These are phyloP conservation scores for Lotmaria passim DNA, from an alignment of 208 protist genomes.

Conservation along the genomic window DNA sequence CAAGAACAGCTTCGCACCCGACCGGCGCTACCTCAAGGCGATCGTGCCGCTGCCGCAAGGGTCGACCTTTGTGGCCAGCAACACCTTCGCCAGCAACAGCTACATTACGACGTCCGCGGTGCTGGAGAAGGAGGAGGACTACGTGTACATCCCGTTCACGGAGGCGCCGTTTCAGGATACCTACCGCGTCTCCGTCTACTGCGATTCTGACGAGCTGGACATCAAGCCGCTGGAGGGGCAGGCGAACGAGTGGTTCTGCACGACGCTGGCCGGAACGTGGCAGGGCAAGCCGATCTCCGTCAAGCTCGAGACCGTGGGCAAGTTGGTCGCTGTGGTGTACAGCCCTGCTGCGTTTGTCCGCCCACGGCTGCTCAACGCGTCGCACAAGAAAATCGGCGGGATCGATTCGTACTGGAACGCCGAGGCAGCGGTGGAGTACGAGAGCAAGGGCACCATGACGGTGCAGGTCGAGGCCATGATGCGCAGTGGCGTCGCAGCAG, in stretches of 20 bases:
- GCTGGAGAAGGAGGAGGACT: conserved; percentile 65
- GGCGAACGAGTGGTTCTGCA: conserved; percentile 71
- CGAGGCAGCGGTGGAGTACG: conserved; percentile 79
- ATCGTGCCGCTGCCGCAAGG: conserved; percentile 87
- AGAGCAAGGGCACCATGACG: conserved; percentile 50
- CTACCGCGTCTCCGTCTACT: conserved; percentile 88
- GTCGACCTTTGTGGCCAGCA: conserved; percentile 87
- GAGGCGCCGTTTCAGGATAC: conserved; percentile 77
- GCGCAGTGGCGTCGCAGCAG: conserved; percentile 39
- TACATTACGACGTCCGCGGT: conserved; percentile 86
- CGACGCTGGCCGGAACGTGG: conserved; percentile 60
- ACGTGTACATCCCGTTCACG: conserved; percentile 91
- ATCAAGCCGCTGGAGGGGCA: conserved; percentile 57
- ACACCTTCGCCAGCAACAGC: conserved; percentile 85
- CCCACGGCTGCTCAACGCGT: conserved; percentile 56
- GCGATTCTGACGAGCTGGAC: conserved; percentile 79
- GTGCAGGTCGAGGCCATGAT: conserved; percentile 84
- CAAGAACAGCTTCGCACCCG: conserved; percentile 63
- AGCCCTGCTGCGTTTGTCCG: conserved; percentile 77
- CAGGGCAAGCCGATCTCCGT: conserved; percentile 60
- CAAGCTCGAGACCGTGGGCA: conserved; percentile 56
- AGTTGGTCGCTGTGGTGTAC: conserved; percentile 67
- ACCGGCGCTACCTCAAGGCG: conserved; percentile 88
- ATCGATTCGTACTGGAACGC: conserved; percentile 89
- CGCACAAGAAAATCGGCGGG: conserved; percentile 68